These are phyloP conservation scores for Suillus lakei DNA, from an alignment of 768 basidiomycete genomes.

Conservation along the genomic window DNA sequence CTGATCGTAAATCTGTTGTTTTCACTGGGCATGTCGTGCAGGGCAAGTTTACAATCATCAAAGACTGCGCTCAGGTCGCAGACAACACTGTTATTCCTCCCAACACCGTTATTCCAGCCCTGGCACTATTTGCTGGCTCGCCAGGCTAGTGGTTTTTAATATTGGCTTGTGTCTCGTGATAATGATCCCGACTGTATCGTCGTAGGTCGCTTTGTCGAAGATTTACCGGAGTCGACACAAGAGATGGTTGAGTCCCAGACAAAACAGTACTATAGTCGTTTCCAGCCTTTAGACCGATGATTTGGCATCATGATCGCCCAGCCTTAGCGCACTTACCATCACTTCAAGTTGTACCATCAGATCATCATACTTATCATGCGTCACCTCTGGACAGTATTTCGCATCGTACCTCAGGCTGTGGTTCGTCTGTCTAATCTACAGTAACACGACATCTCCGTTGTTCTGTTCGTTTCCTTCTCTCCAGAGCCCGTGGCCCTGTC, in stretches of 20 bases:
- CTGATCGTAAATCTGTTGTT: constrained; percentile 2
- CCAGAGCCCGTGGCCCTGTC: background rate
- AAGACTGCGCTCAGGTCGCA: constrained; percentile 89
- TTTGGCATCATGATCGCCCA: background rate
- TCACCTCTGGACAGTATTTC: background rate
- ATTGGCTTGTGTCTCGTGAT: constrained; percentile 3
- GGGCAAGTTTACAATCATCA: constrained; percentile 97
- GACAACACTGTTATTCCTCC: constrained; percentile 91
- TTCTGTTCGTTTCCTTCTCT: background rate
- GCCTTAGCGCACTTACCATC: constrained; percentile 3
- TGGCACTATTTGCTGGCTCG: constrained; percentile 85
- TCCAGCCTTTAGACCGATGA: constrained; percentile 62
- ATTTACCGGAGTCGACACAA: constrained; percentile 92
- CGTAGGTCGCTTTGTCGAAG: constrained; percentile 78
- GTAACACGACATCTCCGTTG: background rate
- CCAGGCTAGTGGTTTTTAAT: constrained; percentile 64
- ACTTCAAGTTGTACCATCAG: constrained; percentile 9
- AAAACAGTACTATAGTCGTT: constrained; percentile 85
- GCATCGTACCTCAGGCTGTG: background rate
- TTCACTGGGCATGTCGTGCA: constrained; percentile 33
- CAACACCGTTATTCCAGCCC: constrained; percentile 89
- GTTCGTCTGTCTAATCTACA: background rate
- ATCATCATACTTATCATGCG: constrained; percentile 7
- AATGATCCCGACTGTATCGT: constrained; percentile 5
- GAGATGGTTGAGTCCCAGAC: constrained; percentile 87